These are phyloP conservation scores for Phlyctochytrium bullatum DNA, from an alignment of 192 early-diverging fungal species.

Conservation along the genomic window DNA sequence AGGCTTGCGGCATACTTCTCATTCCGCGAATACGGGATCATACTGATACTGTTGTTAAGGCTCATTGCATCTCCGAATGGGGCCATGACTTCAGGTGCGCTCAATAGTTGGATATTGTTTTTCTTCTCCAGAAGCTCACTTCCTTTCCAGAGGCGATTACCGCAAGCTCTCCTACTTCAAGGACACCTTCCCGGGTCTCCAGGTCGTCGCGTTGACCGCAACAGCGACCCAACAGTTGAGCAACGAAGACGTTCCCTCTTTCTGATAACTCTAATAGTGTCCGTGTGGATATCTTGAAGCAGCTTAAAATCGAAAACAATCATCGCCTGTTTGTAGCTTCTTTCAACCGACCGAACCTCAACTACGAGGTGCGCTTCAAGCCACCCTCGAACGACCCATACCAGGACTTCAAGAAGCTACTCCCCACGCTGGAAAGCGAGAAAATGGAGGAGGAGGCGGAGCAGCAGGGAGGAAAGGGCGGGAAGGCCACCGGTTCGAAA, in stretches of 20 bases:
- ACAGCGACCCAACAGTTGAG: slow-evolving; percentile 44
- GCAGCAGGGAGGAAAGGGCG: neutral
- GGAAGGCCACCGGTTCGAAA: too few species aligned
- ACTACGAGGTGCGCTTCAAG: slow-evolving; percentile 50
- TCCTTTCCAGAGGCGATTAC: slow-evolving; percentile 35
- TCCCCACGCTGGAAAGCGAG: slow-evolving; percentile 5
- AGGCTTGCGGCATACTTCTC: slow-evolving; percentile 3
- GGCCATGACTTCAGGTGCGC: slow-evolving; percentile 43
- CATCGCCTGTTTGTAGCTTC: slow-evolving; percentile 29
- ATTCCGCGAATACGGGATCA: too few species aligned
- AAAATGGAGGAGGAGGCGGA: too few species aligned
- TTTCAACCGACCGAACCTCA: slow-evolving; percentile 47
- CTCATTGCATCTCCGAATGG: slow-evolving; percentile 57
- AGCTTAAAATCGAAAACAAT: slow-evolving; percentile 31
- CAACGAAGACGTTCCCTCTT: neutral
- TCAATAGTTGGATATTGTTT: neutral
- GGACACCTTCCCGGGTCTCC: slow-evolving; percentile 53
- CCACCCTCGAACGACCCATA: slow-evolving; percentile 34
- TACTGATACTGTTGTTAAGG: slow-evolving; percentile 8
- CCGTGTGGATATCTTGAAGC: slow-evolving; percentile 37
- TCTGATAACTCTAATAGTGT: slow-evolving; percentile 19
- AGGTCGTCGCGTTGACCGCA: slow-evolving; percentile 77
- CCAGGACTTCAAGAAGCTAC: slow-evolving; percentile 28
- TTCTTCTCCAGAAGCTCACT: neutral
- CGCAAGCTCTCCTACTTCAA: slow-evolving; percentile 43